Conservation (phyloP, 2,329 filamentous ascomycete genomes). For the Fusarium gaditjirri region DNA sequence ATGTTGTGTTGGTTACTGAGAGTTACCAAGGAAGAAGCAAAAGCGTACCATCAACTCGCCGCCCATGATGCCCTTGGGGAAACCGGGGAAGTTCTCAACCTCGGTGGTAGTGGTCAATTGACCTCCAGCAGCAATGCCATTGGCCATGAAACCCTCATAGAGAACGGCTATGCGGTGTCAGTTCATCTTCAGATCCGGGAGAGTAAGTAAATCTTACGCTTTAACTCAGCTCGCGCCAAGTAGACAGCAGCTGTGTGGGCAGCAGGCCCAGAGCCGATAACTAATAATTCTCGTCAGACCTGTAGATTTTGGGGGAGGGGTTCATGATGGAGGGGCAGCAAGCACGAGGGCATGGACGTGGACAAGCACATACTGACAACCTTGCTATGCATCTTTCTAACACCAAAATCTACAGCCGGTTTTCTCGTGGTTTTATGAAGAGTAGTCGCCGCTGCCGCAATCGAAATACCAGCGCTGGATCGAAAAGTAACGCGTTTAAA, state of each 20-base stretch:
- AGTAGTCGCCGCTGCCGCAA: slow-evolving; percentile 74
- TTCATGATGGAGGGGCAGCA: slow-evolving; percentile 22
- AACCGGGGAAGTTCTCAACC: slow-evolving; percentile 97
- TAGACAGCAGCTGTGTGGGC: slow-evolving; percentile 98
- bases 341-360: not conserved
- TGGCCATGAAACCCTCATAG: slow-evolving; percentile 98
- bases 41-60: slow-evolving; percentile 79
- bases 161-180: slow-evolving; percentile 71
- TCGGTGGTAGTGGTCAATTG: slow-evolving; percentile 99
- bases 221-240: slow-evolving; percentile 91
- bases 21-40: not conserved
- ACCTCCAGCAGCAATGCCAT: slow-evolving; percentile 94
- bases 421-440: slow-evolving; percentile 63
- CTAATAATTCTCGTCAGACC: slow-evolving; percentile 49
- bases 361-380: slow-evolving; percentile 77
- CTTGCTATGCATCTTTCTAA: slow-evolving; percentile 86
- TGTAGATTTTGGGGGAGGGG: not conserved
- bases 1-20: slow-evolving; percentile 1
- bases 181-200: not conserved
- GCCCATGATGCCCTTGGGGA: slow-evolving; percentile 89
- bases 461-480: slow-evolving; percentile 78
- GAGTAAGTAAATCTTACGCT: slow-evolving; percentile 64
- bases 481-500: slow-evolving; percentile 78
- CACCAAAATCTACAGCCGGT: slow-evolving; percentile 49
- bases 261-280: slow-evolving; percentile 94